These are phyloP conservation scores for Areca catechu DNA, from an alignment of 176 grass and related monocot species.

Conservation along the genomic window DNA sequence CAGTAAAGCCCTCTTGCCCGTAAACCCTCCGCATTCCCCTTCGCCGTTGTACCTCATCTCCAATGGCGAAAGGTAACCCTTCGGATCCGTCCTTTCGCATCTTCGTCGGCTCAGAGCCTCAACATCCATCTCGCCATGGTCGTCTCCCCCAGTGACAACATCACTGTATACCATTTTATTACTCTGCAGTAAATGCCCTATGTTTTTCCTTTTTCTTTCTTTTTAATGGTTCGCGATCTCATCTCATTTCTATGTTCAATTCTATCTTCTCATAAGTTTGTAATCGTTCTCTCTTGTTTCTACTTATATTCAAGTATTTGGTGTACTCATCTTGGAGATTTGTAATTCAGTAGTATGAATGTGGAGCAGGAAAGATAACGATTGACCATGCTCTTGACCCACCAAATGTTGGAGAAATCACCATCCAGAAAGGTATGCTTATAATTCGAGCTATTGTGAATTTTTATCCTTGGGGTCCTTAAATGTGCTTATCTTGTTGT, in stretches of 20 bases:
- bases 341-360: not conserved
- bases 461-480: conserved; percentile 1
- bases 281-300: not conserved
- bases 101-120: conserved; percentile 51
- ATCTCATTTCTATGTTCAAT: too few relatives aligned
- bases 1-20: too few relatives aligned
- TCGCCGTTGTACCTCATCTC: too few relatives aligned
- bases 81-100: conserved; percentile 11
- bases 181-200: too few relatives aligned
- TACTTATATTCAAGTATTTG: not conserved
- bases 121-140: conserved; percentile 38
- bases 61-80: not conserved
- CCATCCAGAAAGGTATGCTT: conserved; percentile 20
- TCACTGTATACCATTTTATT: conserved; percentile 6
- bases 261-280: too few relatives aligned
- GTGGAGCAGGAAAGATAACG: conserved; percentile 27
- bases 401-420: conserved; percentile 36
- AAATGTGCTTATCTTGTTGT: conserved; percentile 27
- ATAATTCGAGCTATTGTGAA: not conserved
- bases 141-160: conserved; percentile 27
- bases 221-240: too few relatives aligned
- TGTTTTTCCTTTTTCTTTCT: too few relatives aligned
- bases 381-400: conserved; percentile 21
- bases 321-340: not conserved
- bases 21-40: too few relatives aligned